phyloP scores from a whole-genome alignment of 2,329 filamentous ascomycete genomes.

The Grosmannia huntii region DNA sequence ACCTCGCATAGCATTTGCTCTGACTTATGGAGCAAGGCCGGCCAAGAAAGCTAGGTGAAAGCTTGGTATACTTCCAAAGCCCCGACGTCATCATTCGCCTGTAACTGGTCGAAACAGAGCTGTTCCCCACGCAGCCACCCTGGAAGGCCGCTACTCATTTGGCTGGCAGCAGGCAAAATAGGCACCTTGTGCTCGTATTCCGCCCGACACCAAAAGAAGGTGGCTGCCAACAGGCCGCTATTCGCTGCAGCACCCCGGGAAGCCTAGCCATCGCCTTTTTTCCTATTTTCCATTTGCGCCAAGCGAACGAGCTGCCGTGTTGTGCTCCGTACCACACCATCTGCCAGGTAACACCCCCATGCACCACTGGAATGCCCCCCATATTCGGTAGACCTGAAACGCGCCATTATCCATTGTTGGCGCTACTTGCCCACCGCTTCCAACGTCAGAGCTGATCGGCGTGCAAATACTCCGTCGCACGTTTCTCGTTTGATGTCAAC shows the following conservation, averaged over 20 bases:
- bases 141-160: not conserved
- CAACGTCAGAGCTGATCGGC: not conserved
- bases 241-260: not conserved
- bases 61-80: not conserved
- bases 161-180: not conserved
- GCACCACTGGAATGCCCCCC: not conserved
- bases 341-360: not conserved
- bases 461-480: too few species aligned
- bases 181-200: not conserved
- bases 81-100: not conserved
- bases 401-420: not conserved
- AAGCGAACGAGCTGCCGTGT: too few species aligned
- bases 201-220: not conserved
- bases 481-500: not conserved
- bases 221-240: not conserved
- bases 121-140: not conserved
- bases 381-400: not conserved
- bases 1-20: too few species aligned
- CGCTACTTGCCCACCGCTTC: not conserved
- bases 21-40: not conserved
- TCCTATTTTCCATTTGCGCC: not conserved
- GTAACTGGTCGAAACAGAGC: not conserved
- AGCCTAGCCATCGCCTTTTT: not conserved
- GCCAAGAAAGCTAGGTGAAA: not conserved
- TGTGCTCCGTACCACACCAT: too few species aligned